Base-by-base conservation (phyloP, 2,329 filamentous ascomycete species). In the Alternaria brassicicola region DNA sequence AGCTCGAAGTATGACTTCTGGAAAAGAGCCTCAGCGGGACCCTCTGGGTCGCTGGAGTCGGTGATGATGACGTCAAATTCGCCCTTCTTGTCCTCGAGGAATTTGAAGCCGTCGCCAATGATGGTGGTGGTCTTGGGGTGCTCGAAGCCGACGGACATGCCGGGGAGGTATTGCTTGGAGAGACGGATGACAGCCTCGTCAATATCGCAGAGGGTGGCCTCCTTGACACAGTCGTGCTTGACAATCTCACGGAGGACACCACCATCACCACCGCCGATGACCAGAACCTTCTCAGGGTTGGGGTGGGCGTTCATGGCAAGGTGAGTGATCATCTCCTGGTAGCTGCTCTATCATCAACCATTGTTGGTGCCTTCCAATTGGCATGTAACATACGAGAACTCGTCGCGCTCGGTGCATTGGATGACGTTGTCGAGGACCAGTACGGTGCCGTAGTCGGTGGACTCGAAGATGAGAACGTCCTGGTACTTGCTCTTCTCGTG, bases 291-390 rank as follows among this genome's bases (percentile, higher is more conserved):
- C 88, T 98, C 95, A 77, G 95, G 95, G 85, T 96, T 89, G 70
- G 95, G 95, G 87, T 99, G 95, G 52, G 94, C 92, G 87, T 96
- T 95, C 90, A 99, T 92, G 82, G 93, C 95, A 69, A 99, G 86
- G 83, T 99, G 93, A 71, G 94, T 93, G 82, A 99, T 99, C 95
- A 99, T 99, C 87, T 99, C 95, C 86, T 99, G 95, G 88, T 97
- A 97, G 73, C 83, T 85, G 64, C 49, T 23, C 36, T 45, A 35
- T 49, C 9, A 56, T 76, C 52, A 75, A 60, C 59, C 30, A 48
- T 38, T 48, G 43, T 21, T 26, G 23, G 8, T 19, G 23, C 17
- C n/a, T 46, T 15, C 15, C 19, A 4, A 23, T 28, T 30, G 17
- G 47, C 30, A 33, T 52, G 48, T 50, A 46, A 76, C 82, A 65